phyloP scores from a whole-genome alignment of 192 early-diverging fungal genomes.

The Spizellomyces punctatus region DNA sequence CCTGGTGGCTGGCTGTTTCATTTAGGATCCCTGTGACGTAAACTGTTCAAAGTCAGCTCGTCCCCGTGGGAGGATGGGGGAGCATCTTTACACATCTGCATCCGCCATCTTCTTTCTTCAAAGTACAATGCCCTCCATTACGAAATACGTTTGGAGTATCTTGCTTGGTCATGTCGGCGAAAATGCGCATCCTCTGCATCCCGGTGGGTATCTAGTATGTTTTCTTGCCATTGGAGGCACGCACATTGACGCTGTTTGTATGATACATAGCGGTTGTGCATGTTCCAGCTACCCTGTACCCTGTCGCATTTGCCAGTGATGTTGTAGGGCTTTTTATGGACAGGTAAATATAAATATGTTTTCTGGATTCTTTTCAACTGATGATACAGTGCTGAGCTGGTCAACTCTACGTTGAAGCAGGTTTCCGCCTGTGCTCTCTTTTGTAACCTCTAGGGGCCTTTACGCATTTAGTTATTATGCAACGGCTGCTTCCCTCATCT shows the following conservation, averaged over 20 bases:
- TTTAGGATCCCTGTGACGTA: no score
- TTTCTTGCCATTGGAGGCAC: no score
- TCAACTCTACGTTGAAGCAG: background rate
- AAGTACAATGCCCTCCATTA: conserved; percentile 18
- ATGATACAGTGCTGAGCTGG: no score
- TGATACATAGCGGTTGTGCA: background rate
- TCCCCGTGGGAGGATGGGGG: no score
- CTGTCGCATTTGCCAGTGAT: conserved; percentile 22
- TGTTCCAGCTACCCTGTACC: conserved; percentile 20
- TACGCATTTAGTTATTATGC: conserved; percentile 27
- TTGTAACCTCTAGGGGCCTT: conserved; percentile 14
- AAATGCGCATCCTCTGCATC: conserved; percentile 21
- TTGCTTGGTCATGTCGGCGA: conserved; percentile 27
- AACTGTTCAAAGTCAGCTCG: no score
- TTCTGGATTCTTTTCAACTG: background rate
- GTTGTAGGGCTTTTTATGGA: conserved; percentile 11
- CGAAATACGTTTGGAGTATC: conserved; percentile 18
- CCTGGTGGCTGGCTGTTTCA: no score
- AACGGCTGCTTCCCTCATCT: conserved; percentile 8
- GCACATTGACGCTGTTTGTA: no score
- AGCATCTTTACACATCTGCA: no score
- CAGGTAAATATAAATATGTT: background rate
- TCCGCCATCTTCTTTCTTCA: no score
- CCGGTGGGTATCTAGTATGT: background rate
- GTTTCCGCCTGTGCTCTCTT: background rate